Evolutionary conservation across 1,139 yeast species (phyloP), one percentile per base, ranked within the genome.

Genomic region (Blastobotrys illinoisensis): DNA sequence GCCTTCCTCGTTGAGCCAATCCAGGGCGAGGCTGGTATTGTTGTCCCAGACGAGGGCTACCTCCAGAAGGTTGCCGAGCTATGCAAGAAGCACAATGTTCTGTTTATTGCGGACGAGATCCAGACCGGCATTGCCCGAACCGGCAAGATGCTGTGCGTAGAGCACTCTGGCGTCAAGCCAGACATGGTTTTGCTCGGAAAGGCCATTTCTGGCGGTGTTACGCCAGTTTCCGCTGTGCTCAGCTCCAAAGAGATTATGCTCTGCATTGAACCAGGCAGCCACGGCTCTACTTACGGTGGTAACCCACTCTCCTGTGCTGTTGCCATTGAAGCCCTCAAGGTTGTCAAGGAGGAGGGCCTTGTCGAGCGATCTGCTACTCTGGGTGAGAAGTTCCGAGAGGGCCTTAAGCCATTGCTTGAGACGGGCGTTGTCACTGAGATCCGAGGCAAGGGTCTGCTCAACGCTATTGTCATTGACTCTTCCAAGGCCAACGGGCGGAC

Each of bases 11-110:
- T 91, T 63, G 99, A 91, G 74, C 98, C 98, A 60, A 91, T 91
- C 67, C 99, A 91, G 74, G 99, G 99, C 71, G 99, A 91, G 73
- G 99, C 99, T 43, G 99, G 98, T 65, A 91, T 91, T 63, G 95
- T 91, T 44, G 97, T 91, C 24, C 98, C 98, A 54, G 95, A 95
- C 61, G 75, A 73, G 54, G 95, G 82, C 66, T 91, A 91, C 75
- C 80, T 91, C 62, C 73, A 84, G 55, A 75, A 78, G 63, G 97
- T 91, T 40, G 81, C 82, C 64, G 82, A 75, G 56, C 79, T 91
- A 60, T 90, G 97, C 77, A 83, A 82, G 67, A 76, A 89, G 73
- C 79, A 91, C 79, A 89, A 91, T 66, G 90, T 88, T 26, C 77
- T 91, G 68, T 79, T 91, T 66, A 91, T 91, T 72, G 89, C 96